Percentiles rank a stretch among this genome's conserved stretches.
These are phyloP conservation scores for Collybiopsis luxurians DNA, from an alignment of 768 basidiomycete genomes.

Conservation along the genomic window DNA sequence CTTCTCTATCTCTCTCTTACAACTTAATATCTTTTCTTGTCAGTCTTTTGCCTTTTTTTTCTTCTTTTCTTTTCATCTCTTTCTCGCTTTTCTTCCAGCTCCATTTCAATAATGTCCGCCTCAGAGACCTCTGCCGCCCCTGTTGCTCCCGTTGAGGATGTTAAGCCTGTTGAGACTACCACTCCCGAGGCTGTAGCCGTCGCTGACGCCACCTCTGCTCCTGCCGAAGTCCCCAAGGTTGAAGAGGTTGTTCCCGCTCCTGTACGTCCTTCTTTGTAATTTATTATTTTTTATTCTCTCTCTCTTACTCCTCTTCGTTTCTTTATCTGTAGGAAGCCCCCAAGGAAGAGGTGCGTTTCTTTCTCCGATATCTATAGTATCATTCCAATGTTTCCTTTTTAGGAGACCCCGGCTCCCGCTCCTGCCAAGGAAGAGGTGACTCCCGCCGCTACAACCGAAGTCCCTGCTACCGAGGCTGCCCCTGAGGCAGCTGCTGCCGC, in stretches of 20 bases:
- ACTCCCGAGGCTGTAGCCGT: conserved; percentile 33
- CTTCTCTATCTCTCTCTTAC: conserved; percentile 65
- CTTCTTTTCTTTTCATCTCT: conserved; percentile 14
- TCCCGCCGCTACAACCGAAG: conserved; percentile 52
- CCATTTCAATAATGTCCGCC: conserved; percentile 82
- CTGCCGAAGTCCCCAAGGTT: conserved; percentile 32
- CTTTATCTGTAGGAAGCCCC: conserved; percentile 31
- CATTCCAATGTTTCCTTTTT: neutral
- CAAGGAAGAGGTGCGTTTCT: conserved; percentile 38
- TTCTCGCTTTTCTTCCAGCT: conserved; percentile 36
- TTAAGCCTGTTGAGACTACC: conserved; percentile 46
- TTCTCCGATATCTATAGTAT: neutral
- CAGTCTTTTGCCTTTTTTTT: conserved; percentile 22
- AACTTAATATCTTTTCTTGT: conserved; percentile 54
- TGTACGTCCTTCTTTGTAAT: conserved; percentile 12
- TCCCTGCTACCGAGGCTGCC: conserved; percentile 27
- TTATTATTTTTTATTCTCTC: conserved; percentile 5
- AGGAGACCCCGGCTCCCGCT: conserved; percentile 35
- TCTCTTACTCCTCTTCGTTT: conserved; percentile 7
- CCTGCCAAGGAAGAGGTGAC: conserved; percentile 42
- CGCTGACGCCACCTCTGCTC: conserved; percentile 29
- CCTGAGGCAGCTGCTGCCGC: conserved; percentile 14
- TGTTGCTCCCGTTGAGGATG: conserved; percentile 50
- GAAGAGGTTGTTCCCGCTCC: conserved; percentile 39
- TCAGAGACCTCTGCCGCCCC: conserved; percentile 50